Base-by-base conservation (phyloP, 2,329 filamentous ascomycete species). In the Ophiostoma sp. region DNA sequence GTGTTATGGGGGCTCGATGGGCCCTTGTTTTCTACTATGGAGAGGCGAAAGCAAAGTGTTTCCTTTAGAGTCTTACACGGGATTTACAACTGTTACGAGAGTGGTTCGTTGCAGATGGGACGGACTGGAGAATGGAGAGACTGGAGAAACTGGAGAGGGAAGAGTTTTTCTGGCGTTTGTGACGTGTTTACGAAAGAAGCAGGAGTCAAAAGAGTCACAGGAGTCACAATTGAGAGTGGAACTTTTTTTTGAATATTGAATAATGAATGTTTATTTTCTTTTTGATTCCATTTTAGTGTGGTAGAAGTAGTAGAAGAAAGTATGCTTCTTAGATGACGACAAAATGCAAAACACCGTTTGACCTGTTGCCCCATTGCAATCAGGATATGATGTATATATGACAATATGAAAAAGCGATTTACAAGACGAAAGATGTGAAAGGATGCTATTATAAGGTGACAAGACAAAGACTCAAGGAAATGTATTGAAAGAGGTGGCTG, bases 321-420 rank as follows among this genome's bases (percentile, higher is more conserved):
- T 5, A n/a, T 64, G n/a, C 42, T 42, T 42, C 33, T 42, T 25
- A 31, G 22, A 48, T 22, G 63, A 48, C n/a, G 12, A 31, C 3
- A 33, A 68, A 68, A 33, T 3, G 36, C 36, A 68, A 68, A 50
- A 33, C 64, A 50, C 64, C 42, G 61, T 50, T 28, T 33, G 45
- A 9, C 64, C 64, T 48, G 42, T 50, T 50, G 64, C 64, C 64
- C 64, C 42, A 68, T 33, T 68, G 64, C 42, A 42, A 68, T 12
- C 64, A 68, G 64, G 64, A 31, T 42, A 68, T 68, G 42, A 68
- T 68, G 42, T 68, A 45, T 50, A 9, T 33, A 36, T 45, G 22
- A 39, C 15, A 45, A 15, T 31, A 68, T 50, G 17, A 22, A 68
- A n/a, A 22, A 48, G 22, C 5, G 50, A 55, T 2, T 17, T 9